Conservation (phyloP, 768 basidiomycete species). For the Scleroderma citrinum region DNA sequence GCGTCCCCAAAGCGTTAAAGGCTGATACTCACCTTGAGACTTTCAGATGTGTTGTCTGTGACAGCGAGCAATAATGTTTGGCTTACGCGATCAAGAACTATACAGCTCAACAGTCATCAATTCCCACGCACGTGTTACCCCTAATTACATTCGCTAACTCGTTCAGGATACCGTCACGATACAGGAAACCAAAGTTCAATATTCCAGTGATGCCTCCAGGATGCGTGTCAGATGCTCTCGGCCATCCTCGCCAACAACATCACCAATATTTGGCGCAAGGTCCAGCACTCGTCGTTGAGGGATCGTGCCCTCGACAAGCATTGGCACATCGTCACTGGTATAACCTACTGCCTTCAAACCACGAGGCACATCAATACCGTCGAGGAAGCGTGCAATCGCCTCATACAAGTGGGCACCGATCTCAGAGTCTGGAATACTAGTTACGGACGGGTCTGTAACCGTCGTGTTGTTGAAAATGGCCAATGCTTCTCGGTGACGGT, state of each 20-base stretch:
- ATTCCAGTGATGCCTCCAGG: constrained; percentile 73
- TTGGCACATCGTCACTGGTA: constrained; percentile 54
- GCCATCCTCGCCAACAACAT: constrained; percentile 78
- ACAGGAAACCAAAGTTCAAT: constrained; percentile 57
- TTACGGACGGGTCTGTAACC: constrained; percentile 62
- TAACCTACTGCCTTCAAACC: constrained; percentile 83
- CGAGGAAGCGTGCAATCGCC: constrained; percentile 83
- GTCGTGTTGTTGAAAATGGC: constrained; percentile 72
- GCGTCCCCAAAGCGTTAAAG: constrained; percentile 3
- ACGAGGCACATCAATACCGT: constrained; percentile 77
- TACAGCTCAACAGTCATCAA: constrained; percentile 39
- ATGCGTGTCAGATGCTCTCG: constrained; percentile 76
- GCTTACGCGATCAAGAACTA: constrained; percentile 31
- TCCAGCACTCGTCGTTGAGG: constrained; percentile 92
- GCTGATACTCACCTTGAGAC: constrained; percentile 32
- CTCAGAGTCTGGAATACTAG: constrained; percentile 70
- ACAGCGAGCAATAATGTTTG: constrained; percentile 17
- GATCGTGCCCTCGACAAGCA: constrained; percentile 84
- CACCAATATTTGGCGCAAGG: constrained; percentile 85
- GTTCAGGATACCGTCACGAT: too few relatives aligned
- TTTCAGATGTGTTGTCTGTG: constrained; percentile 26
- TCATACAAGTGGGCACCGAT: constrained; percentile 78
- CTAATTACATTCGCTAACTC: constrained; percentile 48
- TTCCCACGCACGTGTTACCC: constrained; percentile 24
- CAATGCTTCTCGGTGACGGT: constrained; percentile 84